Evolutionary conservation across 306 rosid genomes (phyloP).

Genomic region (Rosa multiflora): DNA sequence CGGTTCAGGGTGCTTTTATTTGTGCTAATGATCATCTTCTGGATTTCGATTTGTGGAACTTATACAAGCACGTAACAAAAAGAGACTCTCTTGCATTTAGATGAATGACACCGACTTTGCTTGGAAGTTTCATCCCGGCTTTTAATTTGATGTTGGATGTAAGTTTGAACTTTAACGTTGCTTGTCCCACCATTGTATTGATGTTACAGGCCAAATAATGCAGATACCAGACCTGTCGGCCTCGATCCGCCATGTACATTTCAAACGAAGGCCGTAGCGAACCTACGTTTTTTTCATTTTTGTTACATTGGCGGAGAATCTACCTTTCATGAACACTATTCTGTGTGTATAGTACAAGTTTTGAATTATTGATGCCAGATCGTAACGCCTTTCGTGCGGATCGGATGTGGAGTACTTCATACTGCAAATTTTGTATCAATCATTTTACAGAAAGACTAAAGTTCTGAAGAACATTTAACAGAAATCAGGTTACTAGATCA

Average conservation of each 20-base stretch:
- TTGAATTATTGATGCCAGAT: neutral
- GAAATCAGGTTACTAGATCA: neutral
- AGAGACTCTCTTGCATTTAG: neutral
- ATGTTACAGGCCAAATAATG: neutral
- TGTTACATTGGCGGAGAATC: too few relatives aligned
- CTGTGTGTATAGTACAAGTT: neutral
- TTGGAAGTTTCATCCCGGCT: neutral
- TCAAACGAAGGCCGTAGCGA: neutral
- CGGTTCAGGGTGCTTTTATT: neutral
- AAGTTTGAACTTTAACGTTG: neutral
- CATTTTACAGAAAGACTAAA: neutral
- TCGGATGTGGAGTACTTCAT: too few relatives aligned
- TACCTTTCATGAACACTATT: neutral
- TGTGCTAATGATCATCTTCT: neutral
- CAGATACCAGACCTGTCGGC: neutral
- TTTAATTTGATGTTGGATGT: neutral
- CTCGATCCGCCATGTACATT: neutral
- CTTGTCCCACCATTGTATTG: neutral
- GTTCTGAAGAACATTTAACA: neutral
- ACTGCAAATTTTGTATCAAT: too few relatives aligned
- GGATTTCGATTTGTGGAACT: neutral
- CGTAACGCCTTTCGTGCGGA: too few relatives aligned
- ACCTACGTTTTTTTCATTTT: neutral
- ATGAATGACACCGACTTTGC: neutral
- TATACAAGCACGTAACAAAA: neutral